Evolutionary conservation across 2,329 filamentous ascomycete species (phyloP), one percentile per base, ranked within the genome.

Genomic region (Ophiosphaerella korrae): DNA sequence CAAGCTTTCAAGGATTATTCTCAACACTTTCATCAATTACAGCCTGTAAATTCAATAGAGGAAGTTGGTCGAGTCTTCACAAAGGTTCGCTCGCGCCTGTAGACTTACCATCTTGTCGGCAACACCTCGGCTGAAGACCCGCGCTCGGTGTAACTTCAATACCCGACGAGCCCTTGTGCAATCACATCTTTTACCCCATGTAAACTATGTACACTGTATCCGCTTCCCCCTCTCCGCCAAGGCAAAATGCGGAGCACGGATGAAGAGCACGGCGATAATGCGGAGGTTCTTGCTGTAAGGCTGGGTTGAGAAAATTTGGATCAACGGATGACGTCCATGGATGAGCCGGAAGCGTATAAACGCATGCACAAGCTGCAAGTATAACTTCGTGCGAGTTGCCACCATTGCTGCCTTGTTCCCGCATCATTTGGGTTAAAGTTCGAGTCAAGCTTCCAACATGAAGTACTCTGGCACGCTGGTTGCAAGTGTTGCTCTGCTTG

Each of bases 191-290:
- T 29, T 29, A 29, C 26, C 3, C 26, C 5, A 26, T 26, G 24
- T 26, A 5, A 26, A 26, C 4, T 23, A 23, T 18, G 31, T 12
- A 43, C 14, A 31, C 41, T 35, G 14, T 23, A 34, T 43, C 41
- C 41, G 31, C 31, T 9, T n/a, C 44, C 53, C 53, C 55, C 55
- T 58, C 53, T 38, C 47, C 24, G 50, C 57, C 58, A 57, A 57
- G 55, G 32, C 43, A 50, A 42, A 26, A 40, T 51, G 57, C 47
- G 55, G 57, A 58, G 52, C 50, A 49, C 48, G 55, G 50, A 53
- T 53, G 45, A 42, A 16, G 18, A 41, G 34, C 29, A 42, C 49
- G 53, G 46, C 38, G 40, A 39, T 29, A 42, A 42, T 42, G 45
- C 44, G 36, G 36, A 50, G 45, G 42, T 48, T 37, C 46, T 53